Percentiles rank a stretch among this genome's conserved stretches.
These are phyloP conservation scores for Phaeomoniella chlamydospora DNA, from an alignment of 2,329 filamentous ascomycete species.

Conservation along the genomic window DNA sequence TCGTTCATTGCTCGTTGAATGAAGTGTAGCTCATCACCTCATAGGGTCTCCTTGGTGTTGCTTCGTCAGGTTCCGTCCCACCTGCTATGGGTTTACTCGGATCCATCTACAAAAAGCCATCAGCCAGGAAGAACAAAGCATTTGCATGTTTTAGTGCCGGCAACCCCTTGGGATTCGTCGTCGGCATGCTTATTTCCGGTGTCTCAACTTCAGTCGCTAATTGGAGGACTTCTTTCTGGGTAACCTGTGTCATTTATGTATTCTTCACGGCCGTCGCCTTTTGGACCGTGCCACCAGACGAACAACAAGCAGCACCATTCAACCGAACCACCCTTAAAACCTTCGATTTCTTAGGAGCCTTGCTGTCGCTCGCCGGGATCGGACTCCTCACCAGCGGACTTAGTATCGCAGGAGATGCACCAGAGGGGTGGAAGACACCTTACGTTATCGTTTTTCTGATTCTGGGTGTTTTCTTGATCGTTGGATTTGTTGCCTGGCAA, in stretches of 20 bases:
- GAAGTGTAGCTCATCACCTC: too few species aligned
- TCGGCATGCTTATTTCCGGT: conserved; percentile 46
- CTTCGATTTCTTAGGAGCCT: conserved; percentile 47
- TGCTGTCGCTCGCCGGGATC: conserved; percentile 48
- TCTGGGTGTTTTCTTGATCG: conserved; percentile 41
- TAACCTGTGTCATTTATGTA: conserved; percentile 50
- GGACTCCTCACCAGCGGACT: conserved; percentile 50
- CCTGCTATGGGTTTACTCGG: conserved; percentile 52
- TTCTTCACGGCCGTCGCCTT: conserved; percentile 41
- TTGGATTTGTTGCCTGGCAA: conserved; percentile 49
- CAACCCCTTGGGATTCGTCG: conserved; percentile 42
- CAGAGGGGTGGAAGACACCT: conserved; percentile 46
- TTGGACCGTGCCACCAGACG: conserved; percentile 47
- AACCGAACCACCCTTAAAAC: conserved; percentile 35
- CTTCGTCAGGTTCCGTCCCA: conserved; percentile 48
- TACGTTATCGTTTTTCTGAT: conserved; percentile 50
- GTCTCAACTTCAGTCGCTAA: conserved; percentile 45
- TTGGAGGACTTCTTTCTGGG: conserved; percentile 50
- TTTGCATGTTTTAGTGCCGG: conserved; percentile 49
- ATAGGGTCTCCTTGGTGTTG: conserved; percentile 46
- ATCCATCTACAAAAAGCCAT: conserved; percentile 46
- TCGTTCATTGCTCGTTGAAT: too few species aligned
- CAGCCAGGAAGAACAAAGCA: conserved; percentile 46
- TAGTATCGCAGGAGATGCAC: conserved; percentile 40
- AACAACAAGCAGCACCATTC: conserved; percentile 27